Evolutionary conservation across 768 basidiomycete species (phyloP), one percentile per base, ranked within the genome.

Genomic region (Rhizopogon vinicolor): DNA sequence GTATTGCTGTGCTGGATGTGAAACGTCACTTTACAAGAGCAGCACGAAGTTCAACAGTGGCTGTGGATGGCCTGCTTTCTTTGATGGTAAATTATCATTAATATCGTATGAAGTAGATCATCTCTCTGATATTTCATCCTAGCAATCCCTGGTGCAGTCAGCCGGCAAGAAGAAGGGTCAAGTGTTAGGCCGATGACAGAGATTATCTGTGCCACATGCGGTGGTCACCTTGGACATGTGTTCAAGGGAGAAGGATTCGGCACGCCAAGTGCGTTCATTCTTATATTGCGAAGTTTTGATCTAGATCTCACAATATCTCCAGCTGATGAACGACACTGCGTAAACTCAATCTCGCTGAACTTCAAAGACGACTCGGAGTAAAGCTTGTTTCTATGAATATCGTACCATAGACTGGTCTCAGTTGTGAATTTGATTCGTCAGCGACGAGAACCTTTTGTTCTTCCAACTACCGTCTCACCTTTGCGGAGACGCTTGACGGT

Each of bases 1-100:
- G 1, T 96, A 94, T 66, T 62, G 72, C 43, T 95, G 93, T 65
- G 87, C 84, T 8, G 94, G 81, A 7, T 96, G 93, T 69, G 78
- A 77, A 37, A 84, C 91, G 2, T 87, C 93, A 1, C 73, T 97
- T 48, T 97, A 96, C 76, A 91, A 86, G 77, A 91, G 89, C 64
- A 77, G 76, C 28, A 93, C 92, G 60, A 97, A 97, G 73, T 97
- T 96, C 72, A 80, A 88, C 62, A 93, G 91, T 56, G 92, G 93
- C 7, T 96, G 92, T 64, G 94, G 94, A 22, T 98, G 94, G 94
- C 94, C 95, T n/a, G 92, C 94, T 1, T 98, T 97, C 79, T 98
- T 88, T 67, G 94, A 96, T 66, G 89, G 89, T 89, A 58, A 54
- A 73, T 62, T 8, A 22, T 55, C 42, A 37, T 29, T 8, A 33